Evolutionary conservation across 768 basidiomycete species (phyloP).

Genomic region (Exidia glandulosa): DNA sequence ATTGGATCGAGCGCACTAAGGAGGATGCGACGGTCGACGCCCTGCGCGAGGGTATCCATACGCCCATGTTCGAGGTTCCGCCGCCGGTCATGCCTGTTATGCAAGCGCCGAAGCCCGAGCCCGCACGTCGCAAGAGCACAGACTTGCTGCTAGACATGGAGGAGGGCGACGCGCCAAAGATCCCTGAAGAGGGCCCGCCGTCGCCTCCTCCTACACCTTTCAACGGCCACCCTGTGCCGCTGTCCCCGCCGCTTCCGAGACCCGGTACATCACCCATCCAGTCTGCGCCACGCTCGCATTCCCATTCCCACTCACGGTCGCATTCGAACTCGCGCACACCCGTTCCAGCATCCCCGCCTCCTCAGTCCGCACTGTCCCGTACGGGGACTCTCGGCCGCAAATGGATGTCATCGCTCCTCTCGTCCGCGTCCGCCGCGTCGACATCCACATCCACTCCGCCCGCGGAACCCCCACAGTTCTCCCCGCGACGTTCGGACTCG

Average conservation of each 20-base stretch:
- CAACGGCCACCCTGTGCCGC: not conserved
- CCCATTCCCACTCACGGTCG: not conserved
- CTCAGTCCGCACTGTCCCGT: not conserved
- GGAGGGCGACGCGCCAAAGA: not conserved
- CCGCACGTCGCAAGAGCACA: not conserved
- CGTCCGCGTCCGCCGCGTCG: constrained; percentile 8
- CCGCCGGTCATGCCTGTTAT: not conserved
- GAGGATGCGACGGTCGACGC: not conserved
- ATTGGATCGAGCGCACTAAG: constrained; percentile 28
- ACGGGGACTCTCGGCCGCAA: constrained; percentile 17
- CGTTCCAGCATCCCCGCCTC: too few species aligned
- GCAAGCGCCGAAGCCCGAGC: not conserved
- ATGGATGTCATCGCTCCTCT: constrained; percentile 39
- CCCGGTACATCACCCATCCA: not conserved
- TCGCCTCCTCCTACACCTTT: not conserved
- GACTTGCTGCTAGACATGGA: not conserved
- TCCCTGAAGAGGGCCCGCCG: not conserved
- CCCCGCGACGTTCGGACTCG: constrained; percentile 8
- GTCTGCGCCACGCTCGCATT: not conserved
- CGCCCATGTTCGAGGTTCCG: not conserved
- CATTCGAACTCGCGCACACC: too few species aligned
- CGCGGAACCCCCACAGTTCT: constrained; percentile 5
- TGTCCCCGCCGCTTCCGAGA: not conserved
- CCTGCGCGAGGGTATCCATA: not conserved
- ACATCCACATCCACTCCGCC: constrained; percentile 4